Conservation (phyloP, 768 basidiomycete genomes). For the Kwoniella sp. region DNA sequence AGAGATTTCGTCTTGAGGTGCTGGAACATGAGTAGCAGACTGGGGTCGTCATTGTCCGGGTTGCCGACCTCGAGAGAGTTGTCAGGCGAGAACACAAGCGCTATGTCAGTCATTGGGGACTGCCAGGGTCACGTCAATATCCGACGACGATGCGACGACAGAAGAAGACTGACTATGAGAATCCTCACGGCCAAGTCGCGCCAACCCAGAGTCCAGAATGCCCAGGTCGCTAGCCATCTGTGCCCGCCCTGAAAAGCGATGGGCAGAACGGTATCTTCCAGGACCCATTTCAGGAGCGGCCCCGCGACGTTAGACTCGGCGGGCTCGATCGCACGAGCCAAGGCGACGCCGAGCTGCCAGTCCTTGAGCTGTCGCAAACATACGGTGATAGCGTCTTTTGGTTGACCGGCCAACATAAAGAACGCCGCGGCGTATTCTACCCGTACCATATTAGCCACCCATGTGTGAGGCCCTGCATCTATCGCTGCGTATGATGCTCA, state of each 20-base stretch:
- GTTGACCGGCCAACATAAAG: conserved; percentile 81
- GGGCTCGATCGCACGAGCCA: conserved; percentile 74
- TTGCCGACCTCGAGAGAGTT: conserved; percentile 58
- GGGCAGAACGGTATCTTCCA: conserved; percentile 73
- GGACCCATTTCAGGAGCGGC: conserved; percentile 65
- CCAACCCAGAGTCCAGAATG: conserved; percentile 86
- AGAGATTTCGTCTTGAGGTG: conserved; percentile 84
- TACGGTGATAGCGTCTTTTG: conserved; percentile 87
- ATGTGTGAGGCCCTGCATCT: not conserved
- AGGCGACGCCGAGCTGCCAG: conserved; percentile 80
- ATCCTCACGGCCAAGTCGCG: conserved; percentile 86
- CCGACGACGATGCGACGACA: conserved; percentile 4
- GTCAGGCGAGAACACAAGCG: conserved; percentile 19
- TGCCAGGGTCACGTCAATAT: conserved; percentile 24
- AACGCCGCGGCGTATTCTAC: conserved; percentile 97
- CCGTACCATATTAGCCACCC: not conserved
- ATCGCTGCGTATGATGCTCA: conserved; percentile 51
- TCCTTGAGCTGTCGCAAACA: conserved; percentile 82
- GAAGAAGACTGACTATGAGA: conserved; percentile 62
- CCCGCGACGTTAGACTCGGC: conserved; percentile 57
- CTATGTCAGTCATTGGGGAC: conserved; percentile 38
- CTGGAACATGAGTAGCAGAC: conserved; percentile 81
- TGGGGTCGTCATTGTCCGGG: conserved; percentile 89
- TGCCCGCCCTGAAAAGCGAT: conserved; percentile 81
- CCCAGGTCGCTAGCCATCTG: conserved; percentile 91